Evolutionary conservation across 176 grass and related monocot genomes (phyloP).

Genomic region (Zoysia japonica): DNA sequence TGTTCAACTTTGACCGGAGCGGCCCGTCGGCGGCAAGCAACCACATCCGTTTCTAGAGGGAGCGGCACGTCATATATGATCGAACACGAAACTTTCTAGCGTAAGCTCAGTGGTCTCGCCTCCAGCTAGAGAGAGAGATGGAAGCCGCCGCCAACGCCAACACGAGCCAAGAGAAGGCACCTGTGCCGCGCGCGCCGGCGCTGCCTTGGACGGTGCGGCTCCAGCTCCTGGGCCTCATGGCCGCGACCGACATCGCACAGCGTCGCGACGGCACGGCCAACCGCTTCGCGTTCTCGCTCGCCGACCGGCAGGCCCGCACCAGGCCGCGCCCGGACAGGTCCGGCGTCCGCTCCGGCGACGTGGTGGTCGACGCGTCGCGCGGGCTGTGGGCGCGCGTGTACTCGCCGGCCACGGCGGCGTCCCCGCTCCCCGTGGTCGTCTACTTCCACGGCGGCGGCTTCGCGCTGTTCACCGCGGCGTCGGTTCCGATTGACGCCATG

Average conservation of each 20-base stretch:
- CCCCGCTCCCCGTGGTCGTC: constrained; percentile 45
- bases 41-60: not conserved
- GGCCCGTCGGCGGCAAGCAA: not conserved
- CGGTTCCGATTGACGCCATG: constrained; percentile 37
- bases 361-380: constrained; percentile 40
- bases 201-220: constrained; percentile 51
- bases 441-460: constrained; percentile 78
- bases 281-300: constrained; percentile 48
- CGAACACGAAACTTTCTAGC: not conserved
- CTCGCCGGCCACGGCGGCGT: not conserved
- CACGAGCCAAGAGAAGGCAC: not conserved
- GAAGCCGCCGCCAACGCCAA: not conserved
- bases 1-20: not conserved
- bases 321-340: constrained; percentile 21
- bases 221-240: constrained; percentile 13
- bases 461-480: constrained; percentile 48
- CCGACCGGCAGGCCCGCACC: constrained; percentile 31
- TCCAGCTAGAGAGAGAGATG: not conserved
- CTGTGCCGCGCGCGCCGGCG: not conserved
- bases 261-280: constrained; percentile 59
- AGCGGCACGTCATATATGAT: not conserved
- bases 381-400: constrained; percentile 59
- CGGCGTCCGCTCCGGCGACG: constrained; percentile 55
- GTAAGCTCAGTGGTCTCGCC: not conserved
- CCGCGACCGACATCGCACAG: constrained; percentile 29